Percentiles rank a stretch among this genome's conserved stretches.
These are phyloP conservation scores for Albifimbria verrucaria DNA, from an alignment of 2,329 filamentous ascomycete species.

Conservation along the genomic window DNA sequence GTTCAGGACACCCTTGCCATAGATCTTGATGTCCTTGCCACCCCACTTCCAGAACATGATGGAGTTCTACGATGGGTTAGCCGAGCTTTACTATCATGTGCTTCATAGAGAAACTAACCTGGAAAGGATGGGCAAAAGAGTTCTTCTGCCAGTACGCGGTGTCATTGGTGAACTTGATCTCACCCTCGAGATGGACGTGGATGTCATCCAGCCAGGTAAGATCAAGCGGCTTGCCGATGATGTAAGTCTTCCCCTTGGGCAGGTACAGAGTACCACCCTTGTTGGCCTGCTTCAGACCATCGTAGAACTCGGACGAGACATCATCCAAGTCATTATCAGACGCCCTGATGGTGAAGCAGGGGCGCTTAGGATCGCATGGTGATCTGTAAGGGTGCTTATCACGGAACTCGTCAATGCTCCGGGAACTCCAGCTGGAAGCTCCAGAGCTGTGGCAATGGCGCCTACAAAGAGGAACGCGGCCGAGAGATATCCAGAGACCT, in stretches of 20 bases:
- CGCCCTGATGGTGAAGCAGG: conserved; percentile 14
- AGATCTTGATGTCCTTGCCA: conserved; percentile 58
- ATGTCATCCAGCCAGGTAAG: conserved; percentile 18
- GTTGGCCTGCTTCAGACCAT: conserved; percentile 18
- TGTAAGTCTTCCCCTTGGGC: conserved; percentile 16
- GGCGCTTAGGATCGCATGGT: conserved; percentile 10
- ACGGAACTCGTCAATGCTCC: conserved; percentile 20
- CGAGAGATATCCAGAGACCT: conserved; percentile 16
- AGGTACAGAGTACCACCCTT: conserved; percentile 18
- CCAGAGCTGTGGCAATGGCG: conserved; percentile 13
- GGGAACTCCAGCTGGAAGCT: conserved; percentile 20
- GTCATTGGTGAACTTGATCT: conserved; percentile 38
- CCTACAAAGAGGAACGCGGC: conserved; percentile 14
- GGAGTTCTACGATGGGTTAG: too few species aligned
- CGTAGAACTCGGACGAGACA: conserved; percentile 16
- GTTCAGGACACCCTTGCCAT: conserved; percentile 53
- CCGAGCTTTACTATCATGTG: too few species aligned
- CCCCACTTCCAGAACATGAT: conserved; percentile 65
- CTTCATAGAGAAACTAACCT: too few species aligned
- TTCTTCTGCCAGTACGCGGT: conserved; percentile 40
- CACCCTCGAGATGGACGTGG: conserved; percentile 20
- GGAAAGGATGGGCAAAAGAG: conserved; percentile 38
- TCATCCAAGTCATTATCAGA: conserved; percentile 17
- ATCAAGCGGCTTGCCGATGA: conserved; percentile 20
- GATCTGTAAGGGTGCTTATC: conserved; percentile 15